These are phyloP conservation scores for Penicillium paneum DNA, from an alignment of 2,329 filamentous ascomycete genomes.

Conservation along the genomic window DNA sequence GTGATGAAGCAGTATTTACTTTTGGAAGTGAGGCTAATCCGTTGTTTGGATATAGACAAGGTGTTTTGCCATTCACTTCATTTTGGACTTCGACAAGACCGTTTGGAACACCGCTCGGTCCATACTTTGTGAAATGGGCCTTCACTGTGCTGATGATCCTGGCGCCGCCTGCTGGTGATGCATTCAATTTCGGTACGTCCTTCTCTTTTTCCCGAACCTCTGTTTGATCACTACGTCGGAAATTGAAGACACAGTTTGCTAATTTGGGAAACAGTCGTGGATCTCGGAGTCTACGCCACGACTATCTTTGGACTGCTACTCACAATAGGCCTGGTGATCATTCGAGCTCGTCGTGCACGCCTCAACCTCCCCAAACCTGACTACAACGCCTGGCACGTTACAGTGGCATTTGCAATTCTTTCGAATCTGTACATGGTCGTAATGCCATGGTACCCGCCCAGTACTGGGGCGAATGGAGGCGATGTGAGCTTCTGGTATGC, in stretches of 20 bases:
- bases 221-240: no score
- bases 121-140: slow-evolving; percentile 57
- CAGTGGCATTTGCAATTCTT: slow-evolving; percentile 58
- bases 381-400: slow-evolving; percentile 59
- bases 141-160: slow-evolving; percentile 60
- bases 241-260: background rate
- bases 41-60: slow-evolving; percentile 43
- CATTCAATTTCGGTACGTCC: slow-evolving; percentile 57
- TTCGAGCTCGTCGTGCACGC: slow-evolving; percentile 35
- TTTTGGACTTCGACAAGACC: slow-evolving; percentile 64
- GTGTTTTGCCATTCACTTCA: slow-evolving; percentile 57
- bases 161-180: slow-evolving; percentile 60
- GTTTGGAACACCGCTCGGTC: slow-evolving; percentile 61
- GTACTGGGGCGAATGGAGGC: slow-evolving; percentile 56
- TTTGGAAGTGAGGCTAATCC: background rate
- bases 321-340: slow-evolving; percentile 4
- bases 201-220: no score
- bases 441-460: slow-evolving; percentile 70
- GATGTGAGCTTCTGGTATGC: slow-evolving; percentile 73
- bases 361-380: slow-evolving; percentile 49
- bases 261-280: background rate
- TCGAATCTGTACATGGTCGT: slow-evolving; percentile 61
- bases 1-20: background rate
- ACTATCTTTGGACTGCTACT: background rate
- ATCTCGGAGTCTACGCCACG: slow-evolving; percentile 1